A percentile compares a stretch with the other conserved stretches of the same genome.
These are phyloP conservation scores for Dendrobium huoshanense DNA, from an alignment of 106 monocot genomes.

Conservation along the genomic window DNA sequence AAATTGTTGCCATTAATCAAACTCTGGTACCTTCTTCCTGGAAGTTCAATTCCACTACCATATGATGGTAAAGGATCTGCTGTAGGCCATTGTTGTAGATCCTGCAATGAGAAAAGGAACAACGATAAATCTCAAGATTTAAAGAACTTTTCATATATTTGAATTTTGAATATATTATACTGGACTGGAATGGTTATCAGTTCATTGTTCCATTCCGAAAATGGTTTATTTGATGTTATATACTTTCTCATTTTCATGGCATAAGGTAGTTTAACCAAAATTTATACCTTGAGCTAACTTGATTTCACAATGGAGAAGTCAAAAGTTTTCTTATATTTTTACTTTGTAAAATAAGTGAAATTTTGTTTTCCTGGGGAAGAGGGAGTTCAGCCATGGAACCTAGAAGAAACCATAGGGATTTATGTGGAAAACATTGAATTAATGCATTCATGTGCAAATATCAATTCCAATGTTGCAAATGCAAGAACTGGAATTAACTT, in stretches of 20 bases:
- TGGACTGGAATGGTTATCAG: not conserved
- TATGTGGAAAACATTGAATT: too few species aligned
- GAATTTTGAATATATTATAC: not conserved
- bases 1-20: constrained; percentile 75
- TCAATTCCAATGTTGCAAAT: too few species aligned
- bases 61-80: constrained; percentile 76
- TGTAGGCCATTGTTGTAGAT: constrained; percentile 59
- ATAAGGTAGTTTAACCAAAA: not conserved
- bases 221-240: not conserved
- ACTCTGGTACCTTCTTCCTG: constrained; percentile 57
- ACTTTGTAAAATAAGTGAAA: too few species aligned
- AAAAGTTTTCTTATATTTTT: too few species aligned
- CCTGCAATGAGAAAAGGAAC: constrained; percentile 31
- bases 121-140: not conserved
- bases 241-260: not conserved
- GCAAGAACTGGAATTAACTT: too few species aligned
- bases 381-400: too few species aligned
- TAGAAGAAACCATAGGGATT: too few species aligned
- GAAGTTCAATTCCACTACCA: constrained; percentile 56
- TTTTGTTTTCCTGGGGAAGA: too few species aligned
- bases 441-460: too few species aligned
- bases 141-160: not conserved
- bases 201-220: not conserved
- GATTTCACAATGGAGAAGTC: not conserved
- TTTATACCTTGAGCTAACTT: not conserved